A percentile compares a stretch with the other conserved stretches of the same genome.
These are phyloP conservation scores for Chenopodium formosanum DNA, from an alignment of 148 eudicot species.

Conservation along the genomic window DNA sequence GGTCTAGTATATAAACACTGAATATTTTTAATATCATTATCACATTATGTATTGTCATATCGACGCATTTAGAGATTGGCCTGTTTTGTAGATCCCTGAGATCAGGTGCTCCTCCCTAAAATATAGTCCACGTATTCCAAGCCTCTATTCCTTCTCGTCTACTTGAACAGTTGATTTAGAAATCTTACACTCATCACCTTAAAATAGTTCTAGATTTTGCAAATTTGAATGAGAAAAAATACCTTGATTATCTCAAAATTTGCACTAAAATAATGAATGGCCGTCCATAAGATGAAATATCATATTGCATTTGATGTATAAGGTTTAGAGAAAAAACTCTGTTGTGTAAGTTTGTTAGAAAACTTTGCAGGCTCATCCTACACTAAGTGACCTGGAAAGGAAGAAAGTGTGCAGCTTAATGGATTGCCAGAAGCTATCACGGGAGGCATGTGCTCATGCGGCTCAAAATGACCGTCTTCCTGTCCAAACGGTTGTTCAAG, in stretches of 20 bases:
- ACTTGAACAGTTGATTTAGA: neutral
- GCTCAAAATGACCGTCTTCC: slow-evolving; percentile 96
- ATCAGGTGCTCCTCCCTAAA: neutral
- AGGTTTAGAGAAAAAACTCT: neutral
- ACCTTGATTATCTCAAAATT: neutral
- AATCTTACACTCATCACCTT: neutral
- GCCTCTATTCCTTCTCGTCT: neutral
- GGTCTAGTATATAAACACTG: neutral
- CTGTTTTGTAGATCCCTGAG: neutral
- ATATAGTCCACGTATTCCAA: neutral
- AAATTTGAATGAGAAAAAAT: neutral
- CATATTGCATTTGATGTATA: neutral
- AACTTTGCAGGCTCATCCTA: slow-evolving; percentile 67
- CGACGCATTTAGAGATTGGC: neutral
- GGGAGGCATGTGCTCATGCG: slow-evolving; percentile 92
- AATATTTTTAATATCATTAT: neutral
- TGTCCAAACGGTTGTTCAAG: slow-evolving; percentile 85
- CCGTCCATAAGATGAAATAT: neutral
- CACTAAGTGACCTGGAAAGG: slow-evolving; percentile 66
- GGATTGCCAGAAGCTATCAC: slow-evolving; percentile 93
- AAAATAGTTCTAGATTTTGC: neutral
- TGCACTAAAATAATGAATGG: neutral
- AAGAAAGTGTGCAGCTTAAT: slow-evolving; percentile 86
- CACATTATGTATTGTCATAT: too few species aligned
- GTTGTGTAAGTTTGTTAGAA: neutral